Evolutionary conservation across 2,329 filamentous ascomycete species (phyloP).

Genomic region (Trichophyton benhamiae): DNA sequence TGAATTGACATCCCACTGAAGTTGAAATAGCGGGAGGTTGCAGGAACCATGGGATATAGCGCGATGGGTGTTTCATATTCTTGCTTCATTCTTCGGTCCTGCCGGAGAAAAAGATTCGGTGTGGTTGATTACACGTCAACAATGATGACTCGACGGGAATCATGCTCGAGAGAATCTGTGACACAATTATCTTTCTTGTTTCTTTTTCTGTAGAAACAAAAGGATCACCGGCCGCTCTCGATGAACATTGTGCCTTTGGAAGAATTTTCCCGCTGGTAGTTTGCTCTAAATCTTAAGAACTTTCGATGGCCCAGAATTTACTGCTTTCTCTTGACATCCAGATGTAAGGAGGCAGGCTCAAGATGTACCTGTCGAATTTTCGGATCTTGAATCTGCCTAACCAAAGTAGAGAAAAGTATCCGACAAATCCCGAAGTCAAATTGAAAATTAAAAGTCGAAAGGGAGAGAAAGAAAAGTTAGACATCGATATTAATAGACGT

Average conservation of each 20-base stretch:
- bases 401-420: background rate
- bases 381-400: background rate
- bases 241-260: background rate
- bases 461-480: background rate
- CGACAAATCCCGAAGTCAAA: slow-evolving; percentile 1
- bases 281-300: background rate
- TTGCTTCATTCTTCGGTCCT: background rate
- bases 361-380: background rate
- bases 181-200: background rate
- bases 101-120: background rate
- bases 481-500: background rate
- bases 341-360: background rate
- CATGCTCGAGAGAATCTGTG: background rate
- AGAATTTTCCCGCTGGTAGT: background rate
- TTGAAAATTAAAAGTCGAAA: background rate
- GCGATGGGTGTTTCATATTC: background rate
- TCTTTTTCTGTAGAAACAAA: background rate
- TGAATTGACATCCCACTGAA: background rate
- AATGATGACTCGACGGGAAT: background rate
- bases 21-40: background rate
- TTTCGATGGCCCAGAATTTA: slow-evolving; percentile 1
- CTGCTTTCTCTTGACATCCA: background rate
- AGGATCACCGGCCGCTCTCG: background rate
- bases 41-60: background rate
- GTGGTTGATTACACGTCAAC: background rate